Percentiles rank a stretch among this genome's conserved stretches.
Evolutionary conservation across 2,329 filamentous ascomycete genomes (phyloP).

Genomic region (Golovinomyces cichoracearum): DNA sequence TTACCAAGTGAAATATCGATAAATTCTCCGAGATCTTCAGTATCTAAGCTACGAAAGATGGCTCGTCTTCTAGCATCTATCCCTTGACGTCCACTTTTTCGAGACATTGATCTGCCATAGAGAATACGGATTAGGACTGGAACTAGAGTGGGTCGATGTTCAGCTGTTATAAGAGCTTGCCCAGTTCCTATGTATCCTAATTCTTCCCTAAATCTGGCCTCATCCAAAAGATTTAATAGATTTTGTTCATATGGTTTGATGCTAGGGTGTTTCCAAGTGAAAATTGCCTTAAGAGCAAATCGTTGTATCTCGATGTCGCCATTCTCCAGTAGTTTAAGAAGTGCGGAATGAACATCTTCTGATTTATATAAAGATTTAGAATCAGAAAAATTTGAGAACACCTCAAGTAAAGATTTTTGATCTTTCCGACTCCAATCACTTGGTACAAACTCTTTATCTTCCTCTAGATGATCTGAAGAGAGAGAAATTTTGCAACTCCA

Average conservation of each 20-base stretch:
- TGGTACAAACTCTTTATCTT: conserved; percentile 11
- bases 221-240: conserved; percentile 64
- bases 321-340: conserved; percentile 55
- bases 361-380: conserved; percentile 60
- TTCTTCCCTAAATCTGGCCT: conserved; percentile 77
- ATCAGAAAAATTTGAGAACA: conserved; percentile 71
- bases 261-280: conserved; percentile 65
- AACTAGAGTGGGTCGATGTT: conserved; percentile 50
- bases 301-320: conserved; percentile 80
- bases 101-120: conserved; percentile 70
- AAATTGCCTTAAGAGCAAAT: conserved; percentile 53
- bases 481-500: conserved; percentile 36
- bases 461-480: conserved; percentile 10
- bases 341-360: conserved; percentile 45
- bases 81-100: conserved; percentile 56
- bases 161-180: conserved; percentile 42
- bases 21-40: conserved; percentile 54
- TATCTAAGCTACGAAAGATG: conserved; percentile 50
- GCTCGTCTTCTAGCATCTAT: conserved; percentile 60
- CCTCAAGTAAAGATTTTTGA: conserved; percentile 52
- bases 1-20: conserved; percentile 56
- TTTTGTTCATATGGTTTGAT: conserved; percentile 63
- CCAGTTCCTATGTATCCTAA: conserved; percentile 67
- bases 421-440: conserved; percentile 50
- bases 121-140: conserved; percentile 66